Conservation (phyloP, 345 rosid species). For the Salix suchowensis region DNA sequence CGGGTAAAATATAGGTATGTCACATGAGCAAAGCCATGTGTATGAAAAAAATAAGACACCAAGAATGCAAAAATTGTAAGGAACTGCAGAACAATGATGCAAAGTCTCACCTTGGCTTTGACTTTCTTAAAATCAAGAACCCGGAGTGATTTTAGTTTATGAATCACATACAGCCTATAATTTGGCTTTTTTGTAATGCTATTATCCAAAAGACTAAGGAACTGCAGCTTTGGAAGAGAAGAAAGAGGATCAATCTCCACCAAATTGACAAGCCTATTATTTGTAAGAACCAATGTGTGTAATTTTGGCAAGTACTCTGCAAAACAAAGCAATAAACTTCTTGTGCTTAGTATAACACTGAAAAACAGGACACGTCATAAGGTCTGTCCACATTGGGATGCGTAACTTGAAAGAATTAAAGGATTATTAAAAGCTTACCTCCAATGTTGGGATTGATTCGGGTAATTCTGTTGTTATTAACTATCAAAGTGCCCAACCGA, state of each 20-base stretch:
- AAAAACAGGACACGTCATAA: not conserved
- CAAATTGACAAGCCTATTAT: slow-evolving; percentile 96
- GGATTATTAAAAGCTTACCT: slow-evolving; percentile 36
- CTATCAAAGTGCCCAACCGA: slow-evolving; percentile 81
- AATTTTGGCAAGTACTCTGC: slow-evolving; percentile 88
- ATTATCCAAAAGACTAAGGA: slow-evolving; percentile 88
- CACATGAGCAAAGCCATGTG: not conserved
- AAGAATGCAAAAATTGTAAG: not conserved
- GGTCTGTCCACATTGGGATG: not conserved
- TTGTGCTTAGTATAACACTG: not conserved
- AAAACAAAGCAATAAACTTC: slow-evolving; percentile 6
- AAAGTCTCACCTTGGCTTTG: slow-evolving; percentile 69
- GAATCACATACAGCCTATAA: slow-evolving; percentile 86
- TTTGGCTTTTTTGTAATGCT: slow-evolving; percentile 86
- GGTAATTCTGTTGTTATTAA: slow-evolving; percentile 90
- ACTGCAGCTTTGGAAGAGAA: slow-evolving; percentile 79
- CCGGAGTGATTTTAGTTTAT: slow-evolving; percentile 77
- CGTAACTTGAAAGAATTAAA: not conserved
- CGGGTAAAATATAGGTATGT: not conserved
- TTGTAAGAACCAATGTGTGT: slow-evolving; percentile 84
- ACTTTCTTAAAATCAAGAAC: slow-evolving; percentile 93
- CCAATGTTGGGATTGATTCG: slow-evolving; percentile 88
- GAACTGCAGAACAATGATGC: not conserved
- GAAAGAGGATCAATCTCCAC: slow-evolving; percentile 94
- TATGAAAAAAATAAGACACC: not conserved